Base-by-base conservation (phyloP, 495 filamentous ascomycete species). In the Parathielavia hyrcaniae region DNA sequence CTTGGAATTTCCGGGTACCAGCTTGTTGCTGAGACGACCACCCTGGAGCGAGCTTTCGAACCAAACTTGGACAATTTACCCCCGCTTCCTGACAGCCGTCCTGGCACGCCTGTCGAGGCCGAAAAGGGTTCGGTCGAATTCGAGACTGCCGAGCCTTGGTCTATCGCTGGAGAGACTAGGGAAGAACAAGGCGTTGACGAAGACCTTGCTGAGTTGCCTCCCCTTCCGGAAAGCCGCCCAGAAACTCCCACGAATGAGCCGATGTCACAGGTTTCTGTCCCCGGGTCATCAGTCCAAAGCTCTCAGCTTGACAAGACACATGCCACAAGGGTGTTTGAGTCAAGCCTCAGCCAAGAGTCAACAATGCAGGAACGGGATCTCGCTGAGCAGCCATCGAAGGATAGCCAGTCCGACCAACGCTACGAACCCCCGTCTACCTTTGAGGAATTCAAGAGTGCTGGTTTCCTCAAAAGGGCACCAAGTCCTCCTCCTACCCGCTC, bases 221-320 rank as follows among this genome's bases (percentile, higher is more conserved):
- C 50, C 1, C 58, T 64, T 12, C 64, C 58, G 0, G 61, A 61
- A 26, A 66, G 57, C 17, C 47, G 49, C 19, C 40, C 39, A 13
- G 9, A 4, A 16, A 17, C 64, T 39, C 56, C 60, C 23, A 23
- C 32, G 17, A 52, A 40, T n/a, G 34, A n/a, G 0, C 34, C 35
- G 22, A 54, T 39, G 23, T 30, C 22, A 13, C 34, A 57, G 9
- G 26, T 5, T 13, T n/a, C 19, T 1, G 14, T 26, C 0, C n/a
- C 17, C 16, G 36, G 36, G 26, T 0, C 20, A 17, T 23, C 40
- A 1, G 26, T 10, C 11, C 13, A 16, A 19, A 19, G 9, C 6
- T 17, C 40, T 55, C 30, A 36, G 30, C 1, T 13, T 4, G 53
- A 54, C 5, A 19, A 16, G 20, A 13, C 56, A 7, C 36, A n/a